Evolutionary conservation across 305 asterid species (phyloP), one percentile per base, ranked within the genome.

Genomic region (Rubia peregrina): DNA sequence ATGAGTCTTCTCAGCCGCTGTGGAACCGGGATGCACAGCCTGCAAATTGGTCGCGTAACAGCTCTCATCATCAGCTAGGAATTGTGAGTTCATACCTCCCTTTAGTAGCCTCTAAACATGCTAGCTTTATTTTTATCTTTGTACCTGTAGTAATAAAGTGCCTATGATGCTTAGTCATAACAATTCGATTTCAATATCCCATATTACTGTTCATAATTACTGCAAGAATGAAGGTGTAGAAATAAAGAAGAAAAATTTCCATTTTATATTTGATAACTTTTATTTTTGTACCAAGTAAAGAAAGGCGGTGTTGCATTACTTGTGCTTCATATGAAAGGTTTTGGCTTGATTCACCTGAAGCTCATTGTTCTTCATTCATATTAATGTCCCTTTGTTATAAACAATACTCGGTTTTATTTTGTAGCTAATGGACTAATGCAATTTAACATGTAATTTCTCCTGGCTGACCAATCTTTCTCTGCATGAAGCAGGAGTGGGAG

Each of bases 401-500:
- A 73, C 17, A 56, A 0, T n/a, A n/a, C n/a, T n/a, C n/a, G n/a
- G n/a, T 40, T 26, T 19, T 24, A 9, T 33, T 33, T 33, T 33
- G 49, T 53, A 67, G 36, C 38, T 67, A 41, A 21, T 65, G 36
- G 69, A 26, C n/a, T 11, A 26, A 53, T 44, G 3, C 13, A 21
- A 48, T 36, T 19, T 26, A 56, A 73, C 57, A 51, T 72, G 49
- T 13, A 66, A 7, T 36, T 13, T 30, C 21, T 1, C 12, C 21
- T 55, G 26, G 65, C 42, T 42, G 12, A 8, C 44, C 19, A 61
- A 6, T 30, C 40, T 41, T 22, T 74, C 0, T 26, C 67, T 48
- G 65, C 57, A 13, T 71, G 67, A 38, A 71, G 75, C 80, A 94
- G 96, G 95, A 94, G 61, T 91, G 88, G 87, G 95, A 86, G 59